Evolutionary conservation across 1,139 yeast genomes (phyloP), one percentile per base, ranked within the genome.

Genomic region (Debaryomyces psychrophilus): DNA sequence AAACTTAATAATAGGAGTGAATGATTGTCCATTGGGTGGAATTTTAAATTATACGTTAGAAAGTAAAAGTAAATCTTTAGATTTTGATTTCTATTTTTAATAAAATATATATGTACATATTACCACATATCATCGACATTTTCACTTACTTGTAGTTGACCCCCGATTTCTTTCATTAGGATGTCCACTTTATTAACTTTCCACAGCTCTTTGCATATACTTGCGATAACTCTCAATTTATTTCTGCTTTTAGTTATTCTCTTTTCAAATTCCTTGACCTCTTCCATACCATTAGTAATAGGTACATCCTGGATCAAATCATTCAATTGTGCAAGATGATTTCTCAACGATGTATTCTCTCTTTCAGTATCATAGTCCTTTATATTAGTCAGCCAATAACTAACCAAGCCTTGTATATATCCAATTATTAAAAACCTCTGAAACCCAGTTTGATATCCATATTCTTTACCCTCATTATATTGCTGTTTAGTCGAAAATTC

Each of bases 391-490:
- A 60, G 56, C 77, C 82, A 74, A 25, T 57, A 62, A 6, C 68
- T 68, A 1, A 79, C 59, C 5, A 87, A 62, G 5, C 89, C 89
- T 40, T 71, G 66, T 5, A 87, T 72, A 45, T 84, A 81, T 0
- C 95, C 95, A 3, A 87, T 61, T 0, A 85, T 64, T 11, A 84
- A 57, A 54, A 77, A 85, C 50, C 92, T 68, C 62, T 86, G 92
- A 58, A 81, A 87, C 0, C 90, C 95, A 0, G 90, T 85, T 58
- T 88, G 95, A 44, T 85, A 73, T 0, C 96, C 96, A 57, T 77
- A 85, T 53, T 85, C 88, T 54, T 82, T 83, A 1, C 96, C 96
- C 61, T 87, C 95, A 1, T 75, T 52, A 44, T 67, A 70, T 40
- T 77, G 80, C 37, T 71, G 68, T 39, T 55, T 57, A 0, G 77